Evolutionary conservation across 495 filamentous ascomycete species (phyloP).

Genomic region (Penicillium fimorum): DNA sequence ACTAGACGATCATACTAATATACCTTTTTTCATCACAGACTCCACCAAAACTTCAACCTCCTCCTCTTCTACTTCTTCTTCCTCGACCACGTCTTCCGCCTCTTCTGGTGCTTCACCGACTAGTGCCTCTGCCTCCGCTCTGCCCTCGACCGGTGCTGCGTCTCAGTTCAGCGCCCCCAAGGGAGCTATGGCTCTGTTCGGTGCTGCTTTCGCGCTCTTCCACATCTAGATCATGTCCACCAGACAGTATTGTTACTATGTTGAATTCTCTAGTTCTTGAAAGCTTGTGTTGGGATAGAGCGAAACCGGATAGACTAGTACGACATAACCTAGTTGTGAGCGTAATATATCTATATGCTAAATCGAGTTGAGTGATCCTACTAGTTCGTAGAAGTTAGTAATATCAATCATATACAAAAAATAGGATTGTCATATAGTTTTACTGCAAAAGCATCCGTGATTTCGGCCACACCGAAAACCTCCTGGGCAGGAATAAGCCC

Average conservation of each 20-base stretch:
- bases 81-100: neutral
- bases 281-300: neutral
- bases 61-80: neutral
- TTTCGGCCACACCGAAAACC: too few species aligned
- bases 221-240: neutral
- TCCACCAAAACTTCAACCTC: neutral
- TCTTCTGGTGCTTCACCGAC: constrained; percentile 1
- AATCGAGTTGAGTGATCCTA: too few species aligned
- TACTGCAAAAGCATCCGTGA: too few species aligned
- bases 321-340: neutral
- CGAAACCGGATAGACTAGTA: neutral
- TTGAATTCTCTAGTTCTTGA: neutral
- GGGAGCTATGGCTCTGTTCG: constrained; percentile 13
- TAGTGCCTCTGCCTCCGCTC: constrained; percentile 1
- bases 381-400: too few species aligned
- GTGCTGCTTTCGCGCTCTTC: constrained; percentile 14
- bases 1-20: constrained; percentile 5
- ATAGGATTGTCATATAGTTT: too few species aligned
- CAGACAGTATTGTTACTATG: neutral
- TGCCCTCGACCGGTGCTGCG: constrained; percentile 8
- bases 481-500: too few species aligned
- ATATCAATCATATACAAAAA: too few species aligned
- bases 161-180: constrained; percentile 11
- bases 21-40: neutral
- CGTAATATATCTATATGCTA: neutral